Evolutionary conservation across 148 eudicot genomes (phyloP), one percentile per base, ranked within the genome.

Genomic region (Mesembryanthemum crystallinum): DNA sequence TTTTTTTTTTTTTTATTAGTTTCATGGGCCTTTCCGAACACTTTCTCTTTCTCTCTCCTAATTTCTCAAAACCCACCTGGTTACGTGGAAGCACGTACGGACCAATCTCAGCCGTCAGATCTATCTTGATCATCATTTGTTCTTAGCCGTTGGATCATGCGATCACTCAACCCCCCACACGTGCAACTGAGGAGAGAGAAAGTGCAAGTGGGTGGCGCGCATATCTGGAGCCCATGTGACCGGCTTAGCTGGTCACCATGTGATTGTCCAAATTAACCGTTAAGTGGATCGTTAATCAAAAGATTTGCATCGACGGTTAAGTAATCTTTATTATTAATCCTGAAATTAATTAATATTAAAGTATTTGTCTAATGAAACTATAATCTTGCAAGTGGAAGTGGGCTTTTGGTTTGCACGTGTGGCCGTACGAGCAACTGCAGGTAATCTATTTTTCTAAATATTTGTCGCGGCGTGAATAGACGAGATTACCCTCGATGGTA

Each of bases 191-290:
- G 18, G 69, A 52, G 70, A 64, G 62, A 73, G 68, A 59, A 58
- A 57, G 2, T 5, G 54, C 27, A 23, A 35, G 63, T 69, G 74
- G 71, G 39, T 64, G 76, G 66, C 65, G 52, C 21, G 52, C 72
- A 29, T 51, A 67, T 33, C 62, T 73, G 77, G 82, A 68, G 2
- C 35, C 79, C 77, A 76, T 80, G 83, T 76, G 79, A 80, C 69
- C 67, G 61, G 69, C 68, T 72, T 65, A 80, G 76, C 76, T 76
- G 83, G 83, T 72, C 45, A 76, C 73, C 83, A 80, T 76, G 80
- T 76, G 79, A 55, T 45, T 65, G 55, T 17, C 28, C 29, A 43
- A 61, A 51, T 42, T 35, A 35, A 76, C 79, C 42, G 79, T 80
- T 80, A 58, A 21, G 69, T 2, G 29, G 75, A 76, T 80, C 68